A percentile compares a stretch with the other conserved stretches of the same genome.
Conservation (phyloP, 257 asterid species). For the Solanum ossicruentum region DNA sequence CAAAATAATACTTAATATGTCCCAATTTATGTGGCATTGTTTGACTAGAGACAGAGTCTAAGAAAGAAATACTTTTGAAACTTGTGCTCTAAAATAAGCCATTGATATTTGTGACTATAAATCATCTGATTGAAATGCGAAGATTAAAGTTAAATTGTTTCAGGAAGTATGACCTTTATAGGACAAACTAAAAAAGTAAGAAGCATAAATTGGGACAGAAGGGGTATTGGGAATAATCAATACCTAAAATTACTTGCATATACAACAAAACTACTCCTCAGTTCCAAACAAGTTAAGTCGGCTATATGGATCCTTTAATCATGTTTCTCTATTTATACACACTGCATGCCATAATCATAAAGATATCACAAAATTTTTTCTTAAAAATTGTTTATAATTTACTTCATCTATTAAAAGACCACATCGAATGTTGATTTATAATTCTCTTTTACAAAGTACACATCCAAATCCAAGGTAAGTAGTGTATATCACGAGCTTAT, state of each 20-base stretch:
- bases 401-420: background rate
- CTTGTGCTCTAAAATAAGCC: background rate
- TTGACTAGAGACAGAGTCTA: background rate
- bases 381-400: background rate
- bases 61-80: background rate
- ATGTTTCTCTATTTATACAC: background rate
- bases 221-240: background rate
- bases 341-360: background rate
- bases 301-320: background rate
- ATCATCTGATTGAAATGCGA: background rate
- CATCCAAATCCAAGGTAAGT: background rate
- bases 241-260: background rate
- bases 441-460: background rate
- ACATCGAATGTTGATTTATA: background rate
- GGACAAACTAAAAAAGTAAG: background rate
- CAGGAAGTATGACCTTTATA: background rate
- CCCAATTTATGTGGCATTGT: background rate
- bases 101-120: background rate
- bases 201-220: background rate
- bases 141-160: background rate
- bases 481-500: background rate
- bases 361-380: background rate
- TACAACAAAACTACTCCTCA: background rate
- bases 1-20: background rate
- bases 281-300: background rate